Evolutionary conservation across 1,284 basidiomycete genomes (phyloP).

Genomic region (Exobasidium cylindrosporum): DNA sequence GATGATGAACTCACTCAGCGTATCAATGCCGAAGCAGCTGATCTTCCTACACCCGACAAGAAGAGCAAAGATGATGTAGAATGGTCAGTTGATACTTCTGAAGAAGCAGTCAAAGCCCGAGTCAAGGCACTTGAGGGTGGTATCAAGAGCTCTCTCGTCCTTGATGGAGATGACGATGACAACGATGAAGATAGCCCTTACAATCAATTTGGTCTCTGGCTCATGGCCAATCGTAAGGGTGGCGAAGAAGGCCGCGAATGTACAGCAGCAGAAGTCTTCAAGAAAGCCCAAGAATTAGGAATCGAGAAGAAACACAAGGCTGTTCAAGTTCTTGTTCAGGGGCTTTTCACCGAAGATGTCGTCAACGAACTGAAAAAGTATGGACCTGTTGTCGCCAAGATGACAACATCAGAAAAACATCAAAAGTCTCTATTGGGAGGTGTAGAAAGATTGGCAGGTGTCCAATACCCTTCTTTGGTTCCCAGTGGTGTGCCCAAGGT

Average conservation of each 20-base stretch:
- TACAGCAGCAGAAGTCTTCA: slow-evolving; percentile 67
- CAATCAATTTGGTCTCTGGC: slow-evolving; percentile 77
- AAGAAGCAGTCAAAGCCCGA: slow-evolving; percentile 84
- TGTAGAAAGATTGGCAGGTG: slow-evolving; percentile 50
- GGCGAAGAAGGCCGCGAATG: slow-evolving; percentile 42
- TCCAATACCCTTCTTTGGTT: slow-evolving; percentile 45
- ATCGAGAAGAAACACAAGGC: slow-evolving; percentile 96
- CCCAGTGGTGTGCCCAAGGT: slow-evolving; percentile 73
- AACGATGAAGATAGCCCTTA: slow-evolving; percentile 69
- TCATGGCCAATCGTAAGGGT: slow-evolving; percentile 70
- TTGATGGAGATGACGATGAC: slow-evolving; percentile 71
- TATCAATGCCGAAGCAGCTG: slow-evolving; percentile 59
- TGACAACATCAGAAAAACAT: slow-evolving; percentile 74
- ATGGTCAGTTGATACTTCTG: slow-evolving; percentile 86
- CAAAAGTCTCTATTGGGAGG: slow-evolving; percentile 81
- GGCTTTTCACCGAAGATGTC: slow-evolving; percentile 79
- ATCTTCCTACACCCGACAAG: slow-evolving; percentile 59
- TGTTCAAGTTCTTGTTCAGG: slow-evolving; percentile 77
- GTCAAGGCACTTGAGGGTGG: slow-evolving; percentile 72
- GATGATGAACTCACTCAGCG: slow-evolving; percentile 60
- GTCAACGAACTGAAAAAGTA: slow-evolving; percentile 72
- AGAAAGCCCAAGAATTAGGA: slow-evolving; percentile 85
- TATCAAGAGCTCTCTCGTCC: slow-evolving; percentile 61
- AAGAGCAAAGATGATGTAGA: slow-evolving; percentile 62
- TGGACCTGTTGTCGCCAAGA: slow-evolving; percentile 72